Percentiles rank a stretch among this genome's conserved stretches.
phyloP scores from a whole-genome alignment of 164 flowering plant genomes.

The Magnolia kwangsiensis region DNA sequence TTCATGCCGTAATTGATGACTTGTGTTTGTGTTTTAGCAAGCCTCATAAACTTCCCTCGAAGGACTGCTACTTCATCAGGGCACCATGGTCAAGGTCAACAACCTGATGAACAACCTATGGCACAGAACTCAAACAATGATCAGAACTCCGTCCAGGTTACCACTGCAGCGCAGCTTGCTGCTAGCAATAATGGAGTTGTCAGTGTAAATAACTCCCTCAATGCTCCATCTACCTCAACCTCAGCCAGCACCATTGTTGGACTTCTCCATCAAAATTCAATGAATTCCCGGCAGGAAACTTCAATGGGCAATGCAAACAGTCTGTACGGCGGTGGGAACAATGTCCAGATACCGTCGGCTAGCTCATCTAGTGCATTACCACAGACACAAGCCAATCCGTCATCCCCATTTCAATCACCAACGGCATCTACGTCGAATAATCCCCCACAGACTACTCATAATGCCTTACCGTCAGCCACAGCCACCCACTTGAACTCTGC shows the following conservation, averaged over 20 bases:
- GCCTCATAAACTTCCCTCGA: conserved; percentile 86
- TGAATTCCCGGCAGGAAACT: conserved; percentile 72
- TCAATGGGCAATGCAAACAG: conserved; percentile 50
- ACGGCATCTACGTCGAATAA: conserved; percentile 74
- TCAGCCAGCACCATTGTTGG: conserved; percentile 50
- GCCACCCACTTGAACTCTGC: conserved; percentile 43
- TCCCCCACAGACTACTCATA: conserved; percentile 50
- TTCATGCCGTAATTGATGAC: not conserved
- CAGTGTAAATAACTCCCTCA: conserved; percentile 47
- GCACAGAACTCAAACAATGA: conserved; percentile 46
- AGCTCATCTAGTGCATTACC: conserved; percentile 54
- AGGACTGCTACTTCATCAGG: conserved; percentile 50
- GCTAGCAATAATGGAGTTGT: conserved; percentile 51
- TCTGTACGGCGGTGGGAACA: conserved; percentile 49
- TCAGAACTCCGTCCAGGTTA: conserved; percentile 36
- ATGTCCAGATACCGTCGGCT: conserved; percentile 71
- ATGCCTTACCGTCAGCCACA: conserved; percentile 36
- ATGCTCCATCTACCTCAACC: conserved; percentile 37
- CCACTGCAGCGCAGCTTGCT: conserved; percentile 34
- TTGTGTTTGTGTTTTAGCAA: conserved; percentile 48
- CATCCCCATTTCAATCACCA: conserved; percentile 67
- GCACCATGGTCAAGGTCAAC: conserved; percentile 49
- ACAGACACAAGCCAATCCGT: conserved; percentile 52
- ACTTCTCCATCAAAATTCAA: conserved; percentile 83
- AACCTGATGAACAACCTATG: conserved; percentile 43